Conservation (phyloP, 2,329 filamentous ascomycete genomes). For the Fusarium dimerum region DNA sequence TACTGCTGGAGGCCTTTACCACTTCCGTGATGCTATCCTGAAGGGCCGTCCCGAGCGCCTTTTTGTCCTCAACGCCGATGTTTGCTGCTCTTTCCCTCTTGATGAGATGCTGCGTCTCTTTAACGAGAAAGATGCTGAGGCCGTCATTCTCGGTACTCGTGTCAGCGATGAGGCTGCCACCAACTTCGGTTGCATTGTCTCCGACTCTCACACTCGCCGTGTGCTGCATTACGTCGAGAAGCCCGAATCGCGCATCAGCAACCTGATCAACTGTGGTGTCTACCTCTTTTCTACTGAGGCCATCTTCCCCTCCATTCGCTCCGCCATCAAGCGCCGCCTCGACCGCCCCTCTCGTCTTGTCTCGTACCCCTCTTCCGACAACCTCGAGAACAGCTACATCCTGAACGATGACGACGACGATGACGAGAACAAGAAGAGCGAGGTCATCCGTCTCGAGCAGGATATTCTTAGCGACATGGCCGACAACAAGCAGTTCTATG, state of each 20-base stretch:
- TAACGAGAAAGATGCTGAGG: slow-evolving; percentile 93
- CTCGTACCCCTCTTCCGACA: slow-evolving; percentile 95
- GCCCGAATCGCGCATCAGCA: slow-evolving; percentile 95
- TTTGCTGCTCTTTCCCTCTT: slow-evolving; percentile 97
- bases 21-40: slow-evolving; percentile 98
- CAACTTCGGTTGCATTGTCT: slow-evolving; percentile 98
- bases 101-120: slow-evolving; percentile 94
- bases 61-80: slow-evolving; percentile 97
- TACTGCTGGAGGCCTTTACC: slow-evolving; percentile 94
- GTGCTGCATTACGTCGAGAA: slow-evolving; percentile 99
- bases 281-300: slow-evolving; percentile 95
- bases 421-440: slow-evolving; percentile 76
- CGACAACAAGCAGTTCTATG: slow-evolving; percentile 97
- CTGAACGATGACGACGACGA: slow-evolving; percentile 57
- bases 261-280: slow-evolving; percentile 98
- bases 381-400: slow-evolving; percentile 70
- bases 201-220: slow-evolving; percentile 87
- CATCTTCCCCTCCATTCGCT: slow-evolving; percentile 94
- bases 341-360: slow-evolving; percentile 81
- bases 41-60: slow-evolving; percentile 93
- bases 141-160: slow-evolving; percentile 90
- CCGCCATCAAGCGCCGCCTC: slow-evolving; percentile 91
- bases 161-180: slow-evolving; percentile 87
- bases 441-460: slow-evolving; percentile 93
- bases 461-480: slow-evolving; percentile 95